Base-by-base conservation (phyloP, 2,329 filamentous ascomycete genomes). In the Apiospora malaysiana region DNA sequence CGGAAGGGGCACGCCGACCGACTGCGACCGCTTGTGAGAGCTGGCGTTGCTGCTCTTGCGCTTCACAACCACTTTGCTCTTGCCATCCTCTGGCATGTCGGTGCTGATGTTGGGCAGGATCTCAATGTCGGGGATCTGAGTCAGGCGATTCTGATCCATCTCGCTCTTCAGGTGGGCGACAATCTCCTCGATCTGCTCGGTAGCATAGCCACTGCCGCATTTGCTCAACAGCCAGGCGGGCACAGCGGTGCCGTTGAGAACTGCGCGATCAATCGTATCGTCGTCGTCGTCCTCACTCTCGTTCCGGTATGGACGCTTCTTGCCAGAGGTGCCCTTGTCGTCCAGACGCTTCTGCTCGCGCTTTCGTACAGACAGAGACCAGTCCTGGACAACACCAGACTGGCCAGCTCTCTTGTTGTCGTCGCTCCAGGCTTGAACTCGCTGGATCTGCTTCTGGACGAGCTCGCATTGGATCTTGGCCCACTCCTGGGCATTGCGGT, bases 281-380 rank as follows among this genome's bases (percentile, higher is more conserved):
- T 79, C 78, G 0, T 79, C 78, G 0, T 80, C 80, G 0, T 83
- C 80, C 14, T 76, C 75, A 27, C 77, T 80, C 40, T 81, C 81
- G 16, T 81, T 80, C 6, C 66, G 72, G 23, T 73, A 73, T 21
- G 71, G 73, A 45, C 78, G 79, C 74, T 81, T 83, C 71, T 75
- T 79, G 63, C 70, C 74, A 0, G 75, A 76, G 2, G 77, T 76
- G 71, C 76, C 79, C 77, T 81, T 78, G 68, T 83, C 82, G 72
- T 85, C 83, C 9, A 90, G 81, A 5, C 90, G 86, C 74, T 87
- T 84, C 76, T 89, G 85, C 77, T 93, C 91, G 18, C 91, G 88
- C 81, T 91, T 91, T 63, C 91, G 86, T 66, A 91, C 84, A 7
- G 85, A 86, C 8, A 94, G 80, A 1, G 88, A 85, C 88, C 92